A percentile compares a stretch with the other conserved stretches of the same genome.
Conservation (phyloP, 495 filamentous ascomycete genomes). For the Aspergillus bridgeri region DNA sequence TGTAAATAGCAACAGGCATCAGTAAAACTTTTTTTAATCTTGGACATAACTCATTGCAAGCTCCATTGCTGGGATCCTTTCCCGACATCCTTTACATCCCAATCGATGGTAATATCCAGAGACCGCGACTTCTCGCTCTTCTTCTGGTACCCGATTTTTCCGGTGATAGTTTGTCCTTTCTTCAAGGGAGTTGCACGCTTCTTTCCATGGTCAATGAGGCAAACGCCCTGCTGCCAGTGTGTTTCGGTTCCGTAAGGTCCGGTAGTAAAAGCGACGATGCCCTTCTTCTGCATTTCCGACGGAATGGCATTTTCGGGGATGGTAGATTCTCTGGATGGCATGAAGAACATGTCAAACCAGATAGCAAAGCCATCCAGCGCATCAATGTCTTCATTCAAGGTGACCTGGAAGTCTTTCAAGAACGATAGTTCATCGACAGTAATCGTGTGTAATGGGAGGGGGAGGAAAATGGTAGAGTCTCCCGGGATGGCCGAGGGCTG, state of each 20-base stretch:
- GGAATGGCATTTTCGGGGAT: conserved; percentile 43
- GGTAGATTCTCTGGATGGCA: conserved; percentile 42
- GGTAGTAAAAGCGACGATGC: conserved; percentile 51
- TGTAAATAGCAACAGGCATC: conserved; percentile 3
- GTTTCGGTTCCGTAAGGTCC: conserved; percentile 50
- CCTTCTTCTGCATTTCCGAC: conserved; percentile 45
- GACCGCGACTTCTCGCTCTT: conserved; percentile 41
- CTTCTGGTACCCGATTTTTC: conserved; percentile 50
- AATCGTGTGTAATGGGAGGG: conserved; percentile 54
- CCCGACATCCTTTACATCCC: conserved; percentile 35
- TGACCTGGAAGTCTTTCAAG: conserved; percentile 52
- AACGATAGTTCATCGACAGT: conserved; percentile 56
- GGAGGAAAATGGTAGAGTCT: conserved; percentile 49
- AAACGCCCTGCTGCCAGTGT: conserved; percentile 51
- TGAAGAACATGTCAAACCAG: conserved; percentile 66
- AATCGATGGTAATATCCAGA: conserved; percentile 47
- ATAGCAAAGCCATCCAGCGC: conserved; percentile 58
- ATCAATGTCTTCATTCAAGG: conserved; percentile 51
- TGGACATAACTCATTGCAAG: conserved; percentile 23
- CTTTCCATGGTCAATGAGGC: conserved; percentile 45
- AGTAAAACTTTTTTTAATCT: conserved; percentile 19
- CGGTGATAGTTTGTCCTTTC: conserved; percentile 47
- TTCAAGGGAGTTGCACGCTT: conserved; percentile 34
- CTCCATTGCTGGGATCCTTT: conserved; percentile 38
- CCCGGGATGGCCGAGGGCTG: conserved; percentile 42